phyloP scores from a whole-genome alignment of 2,329 filamentous ascomycete genomes.

The Xylariaceae sp. region DNA sequence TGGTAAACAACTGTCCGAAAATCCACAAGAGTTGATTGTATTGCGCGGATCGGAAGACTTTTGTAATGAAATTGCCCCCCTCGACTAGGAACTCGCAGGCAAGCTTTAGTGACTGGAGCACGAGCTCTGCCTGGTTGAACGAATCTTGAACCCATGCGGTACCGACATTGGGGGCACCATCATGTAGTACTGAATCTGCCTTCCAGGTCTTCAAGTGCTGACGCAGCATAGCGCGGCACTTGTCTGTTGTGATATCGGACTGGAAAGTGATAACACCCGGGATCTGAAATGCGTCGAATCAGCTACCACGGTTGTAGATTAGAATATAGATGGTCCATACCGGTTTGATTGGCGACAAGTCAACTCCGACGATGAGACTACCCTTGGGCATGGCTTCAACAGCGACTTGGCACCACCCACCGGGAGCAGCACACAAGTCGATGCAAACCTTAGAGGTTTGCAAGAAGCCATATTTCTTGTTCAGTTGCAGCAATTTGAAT shows the following conservation, averaged over 20 bases:
- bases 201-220: conserved; percentile 94
- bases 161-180: conserved; percentile 96
- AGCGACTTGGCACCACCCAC: conserved; percentile 95
- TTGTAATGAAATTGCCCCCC: conserved; percentile 92
- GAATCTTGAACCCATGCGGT: conserved; percentile 98
- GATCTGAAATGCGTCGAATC: conserved; percentile 46
- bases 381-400: conserved; percentile 90
- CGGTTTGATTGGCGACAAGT: conserved; percentile 90
- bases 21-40: conserved; percentile 94
- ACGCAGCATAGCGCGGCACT: conserved; percentile 85
- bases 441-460: conserved; percentile 94
- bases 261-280: conserved; percentile 93
- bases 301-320: background rate
- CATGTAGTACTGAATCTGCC: conserved; percentile 90
- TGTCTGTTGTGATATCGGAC: conserved; percentile 96
- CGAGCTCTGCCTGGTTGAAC: conserved; percentile 93
- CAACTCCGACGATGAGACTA: conserved; percentile 89
- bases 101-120: conserved; percentile 84
- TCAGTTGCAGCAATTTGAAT: conserved; percentile 76
- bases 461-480: conserved; percentile 98
- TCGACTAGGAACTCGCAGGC: conserved; percentile 89
- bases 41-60: conserved; percentile 95
- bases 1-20: conserved; percentile 91
- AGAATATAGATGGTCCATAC: background rate
- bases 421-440: conserved; percentile 95